Evolutionary conservation across 345 rosid genomes (phyloP), one percentile per base, ranked within the genome.

Genomic region (Brassica cretica): DNA sequence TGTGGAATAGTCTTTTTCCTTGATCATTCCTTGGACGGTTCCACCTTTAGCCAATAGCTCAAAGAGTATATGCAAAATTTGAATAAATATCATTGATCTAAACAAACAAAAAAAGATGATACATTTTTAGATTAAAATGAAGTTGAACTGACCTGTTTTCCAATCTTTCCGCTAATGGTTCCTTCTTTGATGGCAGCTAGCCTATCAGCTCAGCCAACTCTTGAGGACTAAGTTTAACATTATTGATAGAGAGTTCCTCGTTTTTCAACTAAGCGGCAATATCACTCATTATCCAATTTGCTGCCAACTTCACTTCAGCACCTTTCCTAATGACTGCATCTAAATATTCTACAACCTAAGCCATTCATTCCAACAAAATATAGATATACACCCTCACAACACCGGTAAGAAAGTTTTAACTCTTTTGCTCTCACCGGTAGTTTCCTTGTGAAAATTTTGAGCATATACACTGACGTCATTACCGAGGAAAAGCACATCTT

Each of bases 251-350:
- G 69, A 92, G 81, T 80, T 87, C 84, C 66, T 92, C 93, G 67
- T 92, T 89, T 81, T 94, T 94, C 91, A 90, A 78, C 72, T 88
- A 89, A 35, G 93, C 97, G 16, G 93, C 97, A 70, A 94, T 88
- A 81, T 94, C 97, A 5, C 97, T 86, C 93, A 91, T 94, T 73
- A 94, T 82, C 98, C 98, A 91, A 79, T 92, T 94, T 69, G 93
- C 85, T 21, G 92, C 90, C 75, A 79, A 78, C 84, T 90, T 90
- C 80, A 86, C 86, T 56, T 92, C 97, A 73, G 95, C 93, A 35
- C 97, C 97, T 68, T 82, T 87, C 29, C 82, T 82, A 63, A 90
- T 83, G 58, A 93, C 91, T 67, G 88, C 91, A 82, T 94, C 97
- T 72, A 94, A 66, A 62, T n/a, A n/a, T 39, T 79, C 85, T 62